phyloP scores from a whole-genome alignment of 1,284 basidiomycete species.

The Anthracocystis panici-leucophaei region DNA sequence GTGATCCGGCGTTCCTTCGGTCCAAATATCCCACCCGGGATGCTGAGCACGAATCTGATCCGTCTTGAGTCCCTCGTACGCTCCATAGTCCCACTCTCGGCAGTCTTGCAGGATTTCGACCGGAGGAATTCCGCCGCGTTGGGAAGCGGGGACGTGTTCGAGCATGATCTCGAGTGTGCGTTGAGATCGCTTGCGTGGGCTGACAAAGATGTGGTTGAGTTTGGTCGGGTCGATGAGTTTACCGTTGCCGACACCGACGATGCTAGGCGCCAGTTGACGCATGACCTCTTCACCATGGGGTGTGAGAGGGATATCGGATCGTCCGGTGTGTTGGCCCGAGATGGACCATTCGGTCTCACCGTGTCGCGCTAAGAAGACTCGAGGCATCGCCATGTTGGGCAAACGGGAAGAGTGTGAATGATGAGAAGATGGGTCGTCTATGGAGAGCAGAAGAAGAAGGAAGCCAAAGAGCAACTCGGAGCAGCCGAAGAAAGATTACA shows the following conservation, averaged over 20 bases:
- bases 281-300: conserved; percentile 63
- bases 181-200: conserved; percentile 56
- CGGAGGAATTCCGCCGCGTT: conserved; percentile 37
- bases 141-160: conserved; percentile 42
- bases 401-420: not conserved
- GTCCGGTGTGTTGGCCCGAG: conserved; percentile 66
- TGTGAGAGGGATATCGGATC: conserved; percentile 64
- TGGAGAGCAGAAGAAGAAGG: not conserved
- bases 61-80: conserved; percentile 67
- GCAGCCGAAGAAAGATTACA: too few species aligned
- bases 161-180: conserved; percentile 63
- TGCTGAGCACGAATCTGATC: conserved; percentile 54
- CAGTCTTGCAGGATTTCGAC: conserved; percentile 57
- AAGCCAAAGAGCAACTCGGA: not conserved
- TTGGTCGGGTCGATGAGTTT: conserved; percentile 60
- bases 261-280: conserved; percentile 54
- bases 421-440: not conserved
- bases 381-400: conserved; percentile 59
- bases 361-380: conserved; percentile 66
- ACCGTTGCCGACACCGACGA: conserved; percentile 56
- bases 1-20: conserved; percentile 63
- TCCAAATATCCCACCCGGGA: conserved; percentile 67
- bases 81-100: conserved; percentile 69
- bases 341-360: conserved; percentile 69
- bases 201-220: conserved; percentile 61